phyloP scores from a whole-genome alignment of 169 alveolate species.

The Cryptosporidium sp. region DNA sequence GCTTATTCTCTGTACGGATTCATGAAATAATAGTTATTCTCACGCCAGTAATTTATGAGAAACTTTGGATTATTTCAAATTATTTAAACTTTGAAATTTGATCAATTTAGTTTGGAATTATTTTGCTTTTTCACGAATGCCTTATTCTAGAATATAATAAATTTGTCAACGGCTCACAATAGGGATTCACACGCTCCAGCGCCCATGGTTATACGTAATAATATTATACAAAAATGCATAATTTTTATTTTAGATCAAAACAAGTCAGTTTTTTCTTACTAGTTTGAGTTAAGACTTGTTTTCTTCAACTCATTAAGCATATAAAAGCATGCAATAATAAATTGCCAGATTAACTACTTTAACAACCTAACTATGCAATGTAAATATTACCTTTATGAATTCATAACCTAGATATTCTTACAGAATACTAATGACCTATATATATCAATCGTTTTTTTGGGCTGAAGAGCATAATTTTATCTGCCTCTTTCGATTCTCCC shows the following conservation, averaged over 20 bases:
- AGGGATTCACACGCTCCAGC: constrained; percentile 74
- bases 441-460: background rate
- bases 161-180: constrained; percentile 8
- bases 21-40: background rate
- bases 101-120: too few relatives aligned
- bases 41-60: background rate
- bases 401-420: background rate
- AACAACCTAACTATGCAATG: too few relatives aligned
- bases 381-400: background rate
- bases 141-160: background rate
- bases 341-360: background rate
- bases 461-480: constrained; percentile 8
- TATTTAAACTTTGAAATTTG: too few relatives aligned
- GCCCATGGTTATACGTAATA: constrained; percentile 54
- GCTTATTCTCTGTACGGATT: background rate
- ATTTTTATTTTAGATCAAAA: constrained; percentile 27
- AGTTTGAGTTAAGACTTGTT: too few relatives aligned
- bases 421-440: background rate
- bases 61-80: background rate
- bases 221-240: constrained; percentile 5
- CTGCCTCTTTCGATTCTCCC: constrained; percentile 52
- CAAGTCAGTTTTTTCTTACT: background rate
- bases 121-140: background rate
- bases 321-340: too few relatives aligned
- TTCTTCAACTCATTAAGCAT: background rate